Base-by-base conservation (phyloP, 257 asterid genomes). In the Solanum chilense region DNA sequence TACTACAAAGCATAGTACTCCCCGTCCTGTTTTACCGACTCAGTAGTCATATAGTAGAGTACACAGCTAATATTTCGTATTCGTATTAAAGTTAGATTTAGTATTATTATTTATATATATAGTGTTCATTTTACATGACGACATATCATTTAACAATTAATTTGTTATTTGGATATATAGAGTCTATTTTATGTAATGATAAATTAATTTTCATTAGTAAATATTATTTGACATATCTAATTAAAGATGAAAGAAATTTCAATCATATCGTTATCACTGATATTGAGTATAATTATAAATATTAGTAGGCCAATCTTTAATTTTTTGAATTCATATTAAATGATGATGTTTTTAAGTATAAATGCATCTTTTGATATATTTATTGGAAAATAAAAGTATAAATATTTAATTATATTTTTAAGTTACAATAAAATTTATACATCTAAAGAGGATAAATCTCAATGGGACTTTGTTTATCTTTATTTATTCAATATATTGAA, bases 221-320 rank as follows among this genome's bases (percentile, higher is more conserved):
- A 16, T 0, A 52, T 18, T 0, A 52, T 52, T 52, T 52, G 10
- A 52, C 0, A 52, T 52, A 16, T 52, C 0, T 52, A 0, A 52
- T 6, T 52, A 52, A 16, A 1, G 0, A 52, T 52, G 1, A 52
- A 52, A 49, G 9, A 16, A 49, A 49, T 49, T 2, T 49, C 0
- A 6, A 49, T 6, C 3, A 49, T 16, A 1, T 0, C 0, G 18
- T 0, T 52, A 49, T 0, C 0, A 52, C 3, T 52, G 0, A 52
- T 52, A 52, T 6, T 16, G 23, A 52, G 7, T 52, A 2, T 52
- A 52, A 10, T 16, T 52, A 52, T 66, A 12, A 66, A 25, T 25
- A 25, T 0, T 66, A 66, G 1, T 66, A 66, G 35, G 18, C 9
- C 0, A 13, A 5, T 12, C 11, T 7, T 27, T 27, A 13, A 25